phyloP scores from a whole-genome alignment of 257 asterid species.

The Solanum sparsipilum region DNA sequence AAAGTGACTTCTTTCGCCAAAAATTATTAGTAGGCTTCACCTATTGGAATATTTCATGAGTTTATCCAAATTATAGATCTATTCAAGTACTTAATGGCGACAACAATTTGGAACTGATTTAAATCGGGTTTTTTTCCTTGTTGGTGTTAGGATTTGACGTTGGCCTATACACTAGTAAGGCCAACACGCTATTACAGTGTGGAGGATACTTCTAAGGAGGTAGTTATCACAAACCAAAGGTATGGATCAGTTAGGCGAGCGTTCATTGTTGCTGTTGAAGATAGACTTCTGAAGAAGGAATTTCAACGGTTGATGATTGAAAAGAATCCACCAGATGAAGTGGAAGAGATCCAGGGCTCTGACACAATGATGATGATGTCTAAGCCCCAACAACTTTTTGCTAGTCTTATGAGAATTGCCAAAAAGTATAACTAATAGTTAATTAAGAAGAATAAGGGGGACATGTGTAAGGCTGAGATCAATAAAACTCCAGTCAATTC shows the following conservation, averaged over 20 bases:
- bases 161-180: no score
- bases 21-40: not conserved
- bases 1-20: not conserved
- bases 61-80: not conserved
- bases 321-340: no score
- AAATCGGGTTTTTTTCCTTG: no score
- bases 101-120: not conserved
- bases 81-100: not conserved
- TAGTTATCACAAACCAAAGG: no score
- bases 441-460: not conserved
- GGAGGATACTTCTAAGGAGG: no score
- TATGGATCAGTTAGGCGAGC: no score
- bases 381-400: slow-evolving; percentile 14
- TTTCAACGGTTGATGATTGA: no score
- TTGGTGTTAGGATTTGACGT: slow-evolving; percentile 14
- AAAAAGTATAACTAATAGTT: not conserved
- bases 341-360: no score
- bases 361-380: slow-evolving; percentile 23
- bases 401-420: slow-evolving; percentile 4
- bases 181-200: no score
- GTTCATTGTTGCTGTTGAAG: no score
- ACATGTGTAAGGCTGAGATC: not conserved
- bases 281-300: no score
- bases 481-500: not conserved
- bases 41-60: not conserved